Conservation (phyloP, 805 yeast species). For the Ogataea ganodermae region DNA sequence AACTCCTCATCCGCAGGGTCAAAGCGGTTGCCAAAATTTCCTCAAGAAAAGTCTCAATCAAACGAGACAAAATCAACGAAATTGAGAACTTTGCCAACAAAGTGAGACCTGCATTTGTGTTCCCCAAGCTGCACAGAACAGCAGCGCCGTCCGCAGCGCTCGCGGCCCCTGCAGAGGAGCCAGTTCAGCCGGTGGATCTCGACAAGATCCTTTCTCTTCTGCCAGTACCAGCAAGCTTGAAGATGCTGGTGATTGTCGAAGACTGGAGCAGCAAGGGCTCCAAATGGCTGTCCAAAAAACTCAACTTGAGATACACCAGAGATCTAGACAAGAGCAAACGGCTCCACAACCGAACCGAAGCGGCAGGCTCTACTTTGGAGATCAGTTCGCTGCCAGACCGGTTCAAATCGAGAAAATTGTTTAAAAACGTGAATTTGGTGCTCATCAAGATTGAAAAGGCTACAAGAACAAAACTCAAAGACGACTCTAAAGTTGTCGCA, state of each 20-base stretch:
- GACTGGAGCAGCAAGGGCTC: slow-evolving; percentile 42
- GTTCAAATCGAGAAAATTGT: slow-evolving; percentile 39
- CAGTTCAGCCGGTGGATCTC: neutral
- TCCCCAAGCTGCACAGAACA: slow-evolving; percentile 6
- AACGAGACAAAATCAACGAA: slow-evolving; percentile 44
- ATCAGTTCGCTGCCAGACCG: slow-evolving; percentile 46
- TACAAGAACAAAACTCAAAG: slow-evolving; percentile 16
- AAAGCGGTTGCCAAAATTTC: slow-evolving; percentile 29
- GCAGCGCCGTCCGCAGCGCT: neutral
- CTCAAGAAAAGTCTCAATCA: slow-evolving; percentile 29
- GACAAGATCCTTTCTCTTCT: neutral
- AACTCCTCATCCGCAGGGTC: slow-evolving; percentile 36
- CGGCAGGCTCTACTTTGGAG: slow-evolving; percentile 25
- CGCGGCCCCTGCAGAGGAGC: slow-evolving; percentile 15
- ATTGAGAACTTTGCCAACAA: slow-evolving; percentile 29
- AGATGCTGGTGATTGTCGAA: slow-evolving; percentile 42
- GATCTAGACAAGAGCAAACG: slow-evolving; percentile 20
- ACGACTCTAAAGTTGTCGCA: slow-evolving; percentile 21
- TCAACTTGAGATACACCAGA: slow-evolving; percentile 34
- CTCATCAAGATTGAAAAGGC: slow-evolving; percentile 55
- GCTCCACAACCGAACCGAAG: slow-evolving; percentile 2
- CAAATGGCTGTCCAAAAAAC: slow-evolving; percentile 11
- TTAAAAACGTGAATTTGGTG: slow-evolving; percentile 44
- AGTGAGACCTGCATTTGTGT: slow-evolving; percentile 23
- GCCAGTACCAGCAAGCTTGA: neutral